Evolutionary conservation across 805 yeast genomes (phyloP).

Genomic region (Starmerella etchellsii): DNA sequence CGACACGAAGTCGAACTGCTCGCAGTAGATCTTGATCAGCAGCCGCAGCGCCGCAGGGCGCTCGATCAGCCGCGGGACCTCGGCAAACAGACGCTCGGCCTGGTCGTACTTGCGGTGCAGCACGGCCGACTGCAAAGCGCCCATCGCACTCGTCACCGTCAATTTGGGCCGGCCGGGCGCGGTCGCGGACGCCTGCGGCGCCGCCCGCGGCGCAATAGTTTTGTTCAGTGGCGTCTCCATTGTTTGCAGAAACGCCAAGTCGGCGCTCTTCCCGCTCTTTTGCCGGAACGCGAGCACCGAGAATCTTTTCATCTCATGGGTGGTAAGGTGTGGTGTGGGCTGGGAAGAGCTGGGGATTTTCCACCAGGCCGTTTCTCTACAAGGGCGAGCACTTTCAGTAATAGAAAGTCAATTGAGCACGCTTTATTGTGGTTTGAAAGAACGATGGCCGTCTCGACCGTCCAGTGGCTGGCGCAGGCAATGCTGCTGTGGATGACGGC

Average conservation of each 20-base stretch:
- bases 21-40: conserved; percentile 14
- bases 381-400: too few species aligned
- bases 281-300: conserved; percentile 2
- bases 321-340: too few species aligned
- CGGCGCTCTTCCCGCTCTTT: not conserved
- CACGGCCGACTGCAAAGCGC: conserved; percentile 4
- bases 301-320: not conserved
- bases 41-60: conserved; percentile 12
- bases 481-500: too few species aligned
- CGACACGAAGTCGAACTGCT: conserved; percentile 16
- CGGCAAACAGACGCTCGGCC: conserved; percentile 11
- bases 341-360: too few species aligned
- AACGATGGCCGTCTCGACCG: too few species aligned
- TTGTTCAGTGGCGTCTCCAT: not conserved
- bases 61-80: conserved; percentile 9
- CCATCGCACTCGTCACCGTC: conserved; percentile 9
- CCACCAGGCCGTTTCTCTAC: too few species aligned
- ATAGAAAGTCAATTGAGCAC: too few species aligned
- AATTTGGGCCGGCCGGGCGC: not conserved
- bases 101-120: not conserved
- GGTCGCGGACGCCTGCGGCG: not conserved
- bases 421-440: too few species aligned
- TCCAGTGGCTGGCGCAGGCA: too few species aligned
- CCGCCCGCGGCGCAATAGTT: too few species aligned
- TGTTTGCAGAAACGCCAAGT: conserved; percentile 4